These are phyloP conservation scores for Crithidia thermophila DNA, from an alignment of 208 protist genomes.

Conservation along the genomic window DNA sequence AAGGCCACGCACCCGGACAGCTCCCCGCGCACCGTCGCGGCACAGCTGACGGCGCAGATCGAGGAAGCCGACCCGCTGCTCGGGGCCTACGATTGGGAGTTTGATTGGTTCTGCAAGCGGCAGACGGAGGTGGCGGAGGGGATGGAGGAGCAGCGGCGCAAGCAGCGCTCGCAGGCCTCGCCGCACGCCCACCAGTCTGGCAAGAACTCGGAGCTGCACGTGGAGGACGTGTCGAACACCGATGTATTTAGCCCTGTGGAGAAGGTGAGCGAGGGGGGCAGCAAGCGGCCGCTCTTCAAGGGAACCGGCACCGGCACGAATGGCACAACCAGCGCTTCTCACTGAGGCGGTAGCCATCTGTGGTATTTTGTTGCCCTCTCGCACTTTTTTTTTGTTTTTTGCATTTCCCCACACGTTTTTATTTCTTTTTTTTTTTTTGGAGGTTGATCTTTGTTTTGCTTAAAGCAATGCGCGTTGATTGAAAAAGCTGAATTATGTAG, in stretches of 20 bases:
- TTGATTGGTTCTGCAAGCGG: slow-evolving; percentile 88
- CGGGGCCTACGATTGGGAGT: slow-evolving; percentile 79
- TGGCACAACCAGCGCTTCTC: slow-evolving; percentile 5
- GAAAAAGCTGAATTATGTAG: no score
- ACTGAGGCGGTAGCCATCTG: no score
- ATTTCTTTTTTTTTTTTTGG: slow-evolving; percentile 3
- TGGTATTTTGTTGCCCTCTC: slow-evolving; percentile 3
- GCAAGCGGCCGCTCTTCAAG: slow-evolving; percentile 23
- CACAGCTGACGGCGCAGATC: slow-evolving; percentile 5
- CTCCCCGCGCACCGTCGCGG: slow-evolving; percentile 28
- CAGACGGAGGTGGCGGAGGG: slow-evolving; percentile 46
- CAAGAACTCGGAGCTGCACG: slow-evolving; percentile 13
- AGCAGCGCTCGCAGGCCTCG: neutral
- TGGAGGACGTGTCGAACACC: slow-evolving; percentile 25
- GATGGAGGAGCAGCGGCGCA: slow-evolving; percentile 12
- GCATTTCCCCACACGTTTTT: neutral
- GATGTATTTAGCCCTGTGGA: slow-evolving; percentile 10
- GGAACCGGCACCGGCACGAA: neutral
- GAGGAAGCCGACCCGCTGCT: slow-evolving; percentile 35
- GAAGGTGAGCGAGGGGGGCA: slow-evolving; percentile 17
- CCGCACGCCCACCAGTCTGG: neutral
- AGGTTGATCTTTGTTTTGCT: neutral
- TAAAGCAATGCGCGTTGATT: no score
- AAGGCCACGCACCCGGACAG: slow-evolving; percentile 8
- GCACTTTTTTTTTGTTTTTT: neutral